These are phyloP conservation scores for Typha latifolia DNA, from an alignment of 176 grass and related monocot genomes.

Conservation along the genomic window DNA sequence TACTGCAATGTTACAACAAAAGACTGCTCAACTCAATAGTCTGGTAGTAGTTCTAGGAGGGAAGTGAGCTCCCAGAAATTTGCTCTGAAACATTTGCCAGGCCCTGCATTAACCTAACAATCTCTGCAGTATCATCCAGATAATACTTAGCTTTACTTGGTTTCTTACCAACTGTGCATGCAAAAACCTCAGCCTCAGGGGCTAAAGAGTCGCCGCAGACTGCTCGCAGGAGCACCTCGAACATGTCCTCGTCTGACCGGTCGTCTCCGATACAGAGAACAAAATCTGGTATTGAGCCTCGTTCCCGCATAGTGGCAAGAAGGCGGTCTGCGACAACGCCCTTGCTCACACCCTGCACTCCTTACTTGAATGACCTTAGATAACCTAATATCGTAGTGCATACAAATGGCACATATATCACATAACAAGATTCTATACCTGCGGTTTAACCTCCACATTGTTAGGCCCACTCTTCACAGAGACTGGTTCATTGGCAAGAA, in stretches of 20 bases:
- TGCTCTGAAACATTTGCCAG: constrained; percentile 1
- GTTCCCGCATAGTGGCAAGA: neutral
- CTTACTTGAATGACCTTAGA: neutral
- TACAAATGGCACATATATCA: too few species aligned
- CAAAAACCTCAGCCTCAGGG: constrained; percentile 10
- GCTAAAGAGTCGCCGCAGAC: neutral
- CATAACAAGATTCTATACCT: neutral
- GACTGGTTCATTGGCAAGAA: constrained; percentile 14
- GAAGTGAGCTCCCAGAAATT: too few species aligned
- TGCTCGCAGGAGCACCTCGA: constrained; percentile 11
- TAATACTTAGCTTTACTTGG: constrained; percentile 36
- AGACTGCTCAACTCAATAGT: too few species aligned
- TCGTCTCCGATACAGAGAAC: constrained; percentile 39
- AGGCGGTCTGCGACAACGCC: constrained; percentile 22
- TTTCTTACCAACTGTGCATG: constrained; percentile 35
- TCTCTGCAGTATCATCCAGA: constrained; percentile 25
- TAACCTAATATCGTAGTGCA: too few species aligned
- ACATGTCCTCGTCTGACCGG: constrained; percentile 36
- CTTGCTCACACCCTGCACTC: constrained; percentile 30
- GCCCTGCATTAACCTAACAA: constrained; percentile 30
- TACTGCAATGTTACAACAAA: too few species aligned
- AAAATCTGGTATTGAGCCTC: constrained; percentile 13
- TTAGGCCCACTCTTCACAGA: constrained; percentile 17
- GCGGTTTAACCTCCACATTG: constrained; percentile 15
- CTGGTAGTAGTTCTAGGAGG: too few species aligned